Conservation (phyloP, 1,284 basidiomycete genomes). For the Tranzscheliella williamsii region DNA sequence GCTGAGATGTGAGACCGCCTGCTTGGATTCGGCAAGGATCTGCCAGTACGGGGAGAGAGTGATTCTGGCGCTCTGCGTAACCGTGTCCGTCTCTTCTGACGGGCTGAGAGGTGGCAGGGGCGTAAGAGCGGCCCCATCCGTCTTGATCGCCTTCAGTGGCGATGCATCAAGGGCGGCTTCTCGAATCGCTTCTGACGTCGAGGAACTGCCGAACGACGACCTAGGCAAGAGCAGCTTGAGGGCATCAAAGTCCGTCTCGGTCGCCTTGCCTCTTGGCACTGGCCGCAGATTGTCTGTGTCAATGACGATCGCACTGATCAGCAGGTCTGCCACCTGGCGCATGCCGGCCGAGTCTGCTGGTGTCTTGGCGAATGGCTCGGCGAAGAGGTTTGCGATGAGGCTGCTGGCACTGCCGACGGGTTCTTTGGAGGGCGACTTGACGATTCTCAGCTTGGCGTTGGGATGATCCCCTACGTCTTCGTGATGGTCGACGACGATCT, state of each 20-base stretch:
- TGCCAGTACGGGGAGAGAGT: conserved; percentile 63
- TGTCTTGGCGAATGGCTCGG: conserved; percentile 14
- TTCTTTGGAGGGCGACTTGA: conserved; percentile 40
- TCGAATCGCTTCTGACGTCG: conserved; percentile 12
- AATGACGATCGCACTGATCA: conserved; percentile 62
- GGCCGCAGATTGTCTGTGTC: conserved; percentile 55
- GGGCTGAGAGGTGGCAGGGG: conserved; percentile 26
- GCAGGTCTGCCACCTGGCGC: conserved; percentile 42
- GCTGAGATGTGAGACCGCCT: conserved; percentile 71
- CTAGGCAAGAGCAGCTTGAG: conserved; percentile 30
- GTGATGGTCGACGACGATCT: conserved; percentile 90
- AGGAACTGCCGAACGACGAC: conserved; percentile 36
- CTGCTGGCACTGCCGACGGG: conserved; percentile 46
- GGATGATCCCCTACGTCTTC: conserved; percentile 76
- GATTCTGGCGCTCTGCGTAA: conserved; percentile 21
- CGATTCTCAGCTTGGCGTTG: conserved; percentile 50
- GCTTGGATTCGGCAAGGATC: conserved; percentile 70
- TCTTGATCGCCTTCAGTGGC: conserved; percentile 6
- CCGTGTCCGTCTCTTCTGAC: conserved; percentile 18
- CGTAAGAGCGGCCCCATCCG: conserved; percentile 1
- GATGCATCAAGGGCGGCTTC: conserved; percentile 14
- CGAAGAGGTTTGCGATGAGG: conserved; percentile 39
- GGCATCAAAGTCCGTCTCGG: conserved; percentile 35
- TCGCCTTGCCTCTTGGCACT: conserved; percentile 42
- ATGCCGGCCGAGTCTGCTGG: conserved; percentile 7